These are phyloP conservation scores for Myotisia sp. DNA, from an alignment of 2,329 filamentous ascomycete genomes.

Conservation along the genomic window DNA sequence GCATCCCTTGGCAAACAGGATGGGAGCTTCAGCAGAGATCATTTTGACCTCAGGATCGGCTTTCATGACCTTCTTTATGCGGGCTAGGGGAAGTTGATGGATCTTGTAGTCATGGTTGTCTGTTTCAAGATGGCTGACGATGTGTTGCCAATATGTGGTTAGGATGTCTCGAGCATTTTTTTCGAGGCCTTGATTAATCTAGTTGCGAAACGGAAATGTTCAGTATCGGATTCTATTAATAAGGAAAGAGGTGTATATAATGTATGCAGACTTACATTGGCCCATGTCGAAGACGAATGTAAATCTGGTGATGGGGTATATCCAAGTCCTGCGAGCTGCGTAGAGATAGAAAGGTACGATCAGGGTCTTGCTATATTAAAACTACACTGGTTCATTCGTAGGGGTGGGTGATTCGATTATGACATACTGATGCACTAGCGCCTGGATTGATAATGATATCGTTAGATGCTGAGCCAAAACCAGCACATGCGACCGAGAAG, in stretches of 20 bases:
- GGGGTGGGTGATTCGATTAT: not conserved
- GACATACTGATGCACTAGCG: slow-evolving; percentile 50
- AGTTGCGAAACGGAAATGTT: slow-evolving; percentile 8
- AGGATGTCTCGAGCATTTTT: slow-evolving; percentile 92
- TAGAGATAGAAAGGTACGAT: not conserved
- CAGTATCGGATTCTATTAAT: not conserved
- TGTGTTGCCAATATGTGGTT: slow-evolving; percentile 98
- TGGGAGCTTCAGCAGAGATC: slow-evolving; percentile 96
- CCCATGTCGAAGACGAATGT: slow-evolving; percentile 88
- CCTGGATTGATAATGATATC: slow-evolving; percentile 31
- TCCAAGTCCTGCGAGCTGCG: slow-evolving; percentile 69
- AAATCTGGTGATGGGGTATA: slow-evolving; percentile 80
- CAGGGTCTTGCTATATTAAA: slow-evolving; percentile 1
- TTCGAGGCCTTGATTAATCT: slow-evolving; percentile 90
- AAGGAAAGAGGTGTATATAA: not conserved
- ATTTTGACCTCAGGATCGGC: slow-evolving; percentile 98
- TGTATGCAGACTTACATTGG: slow-evolving; percentile 57
- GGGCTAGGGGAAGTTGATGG: slow-evolving; percentile 88
- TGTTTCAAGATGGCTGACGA: slow-evolving; percentile 85
- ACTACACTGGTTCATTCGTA: slow-evolving; percentile 1
- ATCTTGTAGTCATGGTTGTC: slow-evolving; percentile 98
- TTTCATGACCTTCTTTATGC: slow-evolving; percentile 99
- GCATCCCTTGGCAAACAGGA: slow-evolving; percentile 94
- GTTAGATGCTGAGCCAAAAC: not conserved
- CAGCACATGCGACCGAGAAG: slow-evolving; percentile 6